Base-by-base conservation (phyloP, 2,329 filamentous ascomycete genomes). In the Talaromyces sp. region DNA sequence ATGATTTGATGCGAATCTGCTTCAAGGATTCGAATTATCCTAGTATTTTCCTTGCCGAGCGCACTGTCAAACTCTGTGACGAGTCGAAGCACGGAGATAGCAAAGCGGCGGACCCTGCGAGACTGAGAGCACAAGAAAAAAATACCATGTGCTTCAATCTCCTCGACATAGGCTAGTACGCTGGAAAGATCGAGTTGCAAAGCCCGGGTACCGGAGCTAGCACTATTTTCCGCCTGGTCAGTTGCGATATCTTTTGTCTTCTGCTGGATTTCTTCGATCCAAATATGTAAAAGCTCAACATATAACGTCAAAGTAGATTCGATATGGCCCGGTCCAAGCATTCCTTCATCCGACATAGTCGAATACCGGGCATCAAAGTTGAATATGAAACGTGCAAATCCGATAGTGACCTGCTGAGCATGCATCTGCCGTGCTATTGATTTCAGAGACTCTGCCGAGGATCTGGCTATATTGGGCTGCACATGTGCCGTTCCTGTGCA, bases 61-160 rank as follows among this genome's bases (percentile, higher is more conserved):
- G 92, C 94, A 15, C 86, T 89, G 73, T 99, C 95, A 69, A 99
- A 98, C 70, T 99, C 94, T 1, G 90, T 93, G 68, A 98, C 94
- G 27, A 98, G 85, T 4, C 92, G 90, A 31, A 99, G 82, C 1
- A 99, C 94, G 1, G 91, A 97, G 61, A 99, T 92, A 2, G 95
- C 93, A 75, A 95, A 96, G 66, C 91, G 86, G 61, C 95, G 88
- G 31, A 99, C 95, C 62, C 91, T 87, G 62, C 92, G 87, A 6
- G 95, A 97, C 71, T 98, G 95, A 0, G 95, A 99, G 76, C 95
- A 99, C 7, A 99, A 82, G 75, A 99, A 99, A 82, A 99, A 99
- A 2, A 99, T 80, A 0, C 95, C 96, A 74, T 98, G 95, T 0
- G 94, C 96, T 76, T 99, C 95, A 17, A 97, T 91, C 76, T 97